phyloP scores from a whole-genome alignment of 2,329 filamentous ascomycete genomes.

The Periconia sp. region DNA sequence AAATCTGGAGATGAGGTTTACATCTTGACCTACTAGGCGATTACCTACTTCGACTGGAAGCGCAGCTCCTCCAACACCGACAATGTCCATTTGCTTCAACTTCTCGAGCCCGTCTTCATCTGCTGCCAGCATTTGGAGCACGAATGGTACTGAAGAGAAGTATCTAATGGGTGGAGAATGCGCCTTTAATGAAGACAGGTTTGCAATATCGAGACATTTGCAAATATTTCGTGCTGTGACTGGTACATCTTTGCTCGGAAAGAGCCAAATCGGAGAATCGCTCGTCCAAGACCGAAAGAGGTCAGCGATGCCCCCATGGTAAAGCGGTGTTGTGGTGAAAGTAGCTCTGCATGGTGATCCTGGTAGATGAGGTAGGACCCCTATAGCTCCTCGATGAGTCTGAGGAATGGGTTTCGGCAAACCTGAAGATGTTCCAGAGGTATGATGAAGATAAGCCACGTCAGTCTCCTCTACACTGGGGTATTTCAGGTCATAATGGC shows the following conservation, averaged over 20 bases:
- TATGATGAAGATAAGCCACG: slow-evolving; percentile 66
- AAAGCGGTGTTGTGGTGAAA: slow-evolving; percentile 70
- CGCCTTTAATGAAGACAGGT: slow-evolving; percentile 16
- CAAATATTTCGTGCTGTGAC: slow-evolving; percentile 63
- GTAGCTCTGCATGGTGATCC: slow-evolving; percentile 51
- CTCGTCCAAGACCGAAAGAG: slow-evolving; percentile 68
- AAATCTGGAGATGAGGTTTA: slow-evolving; percentile 67
- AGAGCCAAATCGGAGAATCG: slow-evolving; percentile 66
- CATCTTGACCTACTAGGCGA: slow-evolving; percentile 54
- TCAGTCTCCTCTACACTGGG: slow-evolving; percentile 36
- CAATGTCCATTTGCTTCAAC: slow-evolving; percentile 60
- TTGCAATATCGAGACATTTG: slow-evolving; percentile 53
- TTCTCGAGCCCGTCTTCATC: slow-evolving; percentile 86
- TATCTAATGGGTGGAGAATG: slow-evolving; percentile 55
- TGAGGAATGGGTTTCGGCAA: slow-evolving; percentile 68
- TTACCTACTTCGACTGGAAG: slow-evolving; percentile 61
- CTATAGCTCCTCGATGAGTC: slow-evolving; percentile 61
- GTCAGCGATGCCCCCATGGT: slow-evolving; percentile 70
- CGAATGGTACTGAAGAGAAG: slow-evolving; percentile 76
- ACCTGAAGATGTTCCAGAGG: slow-evolving; percentile 69
- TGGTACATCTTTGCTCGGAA: slow-evolving; percentile 62
- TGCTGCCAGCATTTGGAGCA: slow-evolving; percentile 85
- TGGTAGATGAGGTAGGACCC: slow-evolving; percentile 59
- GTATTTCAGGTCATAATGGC: slow-evolving; percentile 11
- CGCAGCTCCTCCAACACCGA: slow-evolving; percentile 69